Conservation (phyloP, 2,329 filamentous ascomycete genomes). For the Diplocarpon mali region DNA sequence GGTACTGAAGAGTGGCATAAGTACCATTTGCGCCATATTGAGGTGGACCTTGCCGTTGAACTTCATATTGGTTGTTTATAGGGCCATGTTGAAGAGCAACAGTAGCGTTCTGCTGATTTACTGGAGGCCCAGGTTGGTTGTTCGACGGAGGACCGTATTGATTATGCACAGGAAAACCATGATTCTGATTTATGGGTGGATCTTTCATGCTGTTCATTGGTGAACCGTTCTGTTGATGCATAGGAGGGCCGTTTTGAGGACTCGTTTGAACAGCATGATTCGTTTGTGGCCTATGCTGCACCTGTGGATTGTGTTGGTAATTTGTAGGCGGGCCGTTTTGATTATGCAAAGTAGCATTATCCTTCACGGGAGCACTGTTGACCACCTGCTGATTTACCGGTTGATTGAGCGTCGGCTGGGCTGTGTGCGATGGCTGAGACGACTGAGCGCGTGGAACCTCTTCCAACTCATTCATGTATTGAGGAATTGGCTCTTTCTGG, state of each 20-base stretch:
- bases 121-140: conserved; percentile 6
- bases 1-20: neutral
- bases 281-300: neutral
- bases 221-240: neutral
- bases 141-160: neutral
- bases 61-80: neutral
- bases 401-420: neutral
- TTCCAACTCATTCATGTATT: conserved; percentile 4
- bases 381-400: neutral
- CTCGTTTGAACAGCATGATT: neutral
- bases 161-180: neutral
- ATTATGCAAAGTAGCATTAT: neutral
- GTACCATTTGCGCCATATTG: neutral
- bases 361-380: neutral
- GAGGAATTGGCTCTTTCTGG: conserved; percentile 10
- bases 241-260: conserved; percentile 3
- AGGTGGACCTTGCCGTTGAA: neutral
- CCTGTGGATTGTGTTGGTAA: neutral
- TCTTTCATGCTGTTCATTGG: neutral
- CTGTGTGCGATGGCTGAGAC: conserved; percentile 4
- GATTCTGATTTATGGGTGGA: neutral
- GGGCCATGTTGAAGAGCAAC: neutral
- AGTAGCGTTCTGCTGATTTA: neutral
- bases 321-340: conserved; percentile 4
- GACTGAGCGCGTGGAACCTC: conserved; percentile 1